These are phyloP conservation scores for Heliocybe sulcata DNA, from an alignment of 1,284 basidiomycete species.

Conservation along the genomic window DNA sequence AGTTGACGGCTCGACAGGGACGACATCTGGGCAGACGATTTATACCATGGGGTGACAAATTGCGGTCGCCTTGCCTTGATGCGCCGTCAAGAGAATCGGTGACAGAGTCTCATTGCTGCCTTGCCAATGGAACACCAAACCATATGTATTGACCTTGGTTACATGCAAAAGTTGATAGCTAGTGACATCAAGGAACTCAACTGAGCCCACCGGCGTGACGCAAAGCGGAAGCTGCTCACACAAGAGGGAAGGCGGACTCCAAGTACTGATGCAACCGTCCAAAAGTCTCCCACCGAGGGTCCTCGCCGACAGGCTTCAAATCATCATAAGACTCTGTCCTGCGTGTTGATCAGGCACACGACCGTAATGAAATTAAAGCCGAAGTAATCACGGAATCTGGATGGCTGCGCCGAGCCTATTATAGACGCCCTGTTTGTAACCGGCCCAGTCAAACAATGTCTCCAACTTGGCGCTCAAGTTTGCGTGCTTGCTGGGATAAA, in stretches of 20 bases:
- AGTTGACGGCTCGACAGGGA: conserved; percentile 55
- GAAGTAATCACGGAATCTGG: not conserved
- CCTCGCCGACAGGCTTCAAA: conserved; percentile 32
- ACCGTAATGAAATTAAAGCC: not conserved
- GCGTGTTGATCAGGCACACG: not conserved
- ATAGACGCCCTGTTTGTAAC: not conserved
- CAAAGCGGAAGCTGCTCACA: not conserved
- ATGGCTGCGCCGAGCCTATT: not conserved
- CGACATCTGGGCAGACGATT: conserved; percentile 40
- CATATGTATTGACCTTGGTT: conserved; percentile 57
- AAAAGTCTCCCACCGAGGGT: conserved; percentile 37
- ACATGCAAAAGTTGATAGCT: conserved; percentile 50
- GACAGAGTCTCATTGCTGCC: conserved; percentile 57
- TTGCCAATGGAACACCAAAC: conserved; percentile 61
- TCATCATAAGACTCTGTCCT: conserved; percentile 28
- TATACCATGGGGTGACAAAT: not conserved
- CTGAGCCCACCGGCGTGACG: too few species aligned
- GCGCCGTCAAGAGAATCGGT: conserved; percentile 61
- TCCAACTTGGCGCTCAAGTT: not conserved
- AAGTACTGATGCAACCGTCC: conserved; percentile 35
- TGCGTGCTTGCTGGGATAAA: not conserved
- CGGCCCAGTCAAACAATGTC: not conserved
- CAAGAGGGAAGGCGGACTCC: conserved; percentile 28
- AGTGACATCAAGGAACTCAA: not conserved
- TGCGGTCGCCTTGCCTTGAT: conserved; percentile 47